These are phyloP conservation scores for Cryptococcus hybrid DNA, from an alignment of 1,284 basidiomycete genomes.

Conservation along the genomic window DNA sequence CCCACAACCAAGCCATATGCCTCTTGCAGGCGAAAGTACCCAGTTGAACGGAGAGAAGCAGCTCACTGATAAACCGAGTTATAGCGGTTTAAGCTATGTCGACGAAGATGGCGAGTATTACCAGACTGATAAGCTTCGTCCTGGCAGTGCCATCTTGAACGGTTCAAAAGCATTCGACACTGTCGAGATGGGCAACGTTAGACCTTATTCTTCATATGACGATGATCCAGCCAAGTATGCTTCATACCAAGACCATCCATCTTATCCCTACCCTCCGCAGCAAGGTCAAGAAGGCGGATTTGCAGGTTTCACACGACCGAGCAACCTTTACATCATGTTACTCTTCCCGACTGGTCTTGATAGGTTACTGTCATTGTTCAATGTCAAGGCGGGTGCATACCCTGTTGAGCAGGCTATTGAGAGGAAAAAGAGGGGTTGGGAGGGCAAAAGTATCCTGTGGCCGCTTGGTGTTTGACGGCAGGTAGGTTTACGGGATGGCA, in stretches of 20 bases:
- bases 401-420: conserved; percentile 80
- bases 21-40: conserved; percentile 4
- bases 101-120: conserved; percentile 40
- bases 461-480: conserved; percentile 51
- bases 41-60: conserved; percentile 3
- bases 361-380: conserved; percentile 32
- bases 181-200: conserved; percentile 20
- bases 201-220: conserved; percentile 2
- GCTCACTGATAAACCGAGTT: conserved; percentile 19
- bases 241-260: conserved; percentile 23
- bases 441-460: conserved; percentile 73
- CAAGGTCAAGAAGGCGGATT: not conserved
- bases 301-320: conserved; percentile 3
- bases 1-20: conserved; percentile 2
- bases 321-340: conserved; percentile 18
- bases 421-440: conserved; percentile 76
- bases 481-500: conserved; percentile 53
- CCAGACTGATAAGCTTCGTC: conserved; percentile 19
- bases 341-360: conserved; percentile 39
- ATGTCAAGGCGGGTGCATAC: conserved; percentile 48
- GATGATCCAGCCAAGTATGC: conserved; percentile 17
- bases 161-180: conserved; percentile 4
- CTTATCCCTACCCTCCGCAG: conserved; percentile 19
- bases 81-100: conserved; percentile 34
- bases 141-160: conserved; percentile 13